phyloP scores from a whole-genome alignment of 2,329 filamentous ascomycete species.

The Orbilia brochopaga region DNA sequence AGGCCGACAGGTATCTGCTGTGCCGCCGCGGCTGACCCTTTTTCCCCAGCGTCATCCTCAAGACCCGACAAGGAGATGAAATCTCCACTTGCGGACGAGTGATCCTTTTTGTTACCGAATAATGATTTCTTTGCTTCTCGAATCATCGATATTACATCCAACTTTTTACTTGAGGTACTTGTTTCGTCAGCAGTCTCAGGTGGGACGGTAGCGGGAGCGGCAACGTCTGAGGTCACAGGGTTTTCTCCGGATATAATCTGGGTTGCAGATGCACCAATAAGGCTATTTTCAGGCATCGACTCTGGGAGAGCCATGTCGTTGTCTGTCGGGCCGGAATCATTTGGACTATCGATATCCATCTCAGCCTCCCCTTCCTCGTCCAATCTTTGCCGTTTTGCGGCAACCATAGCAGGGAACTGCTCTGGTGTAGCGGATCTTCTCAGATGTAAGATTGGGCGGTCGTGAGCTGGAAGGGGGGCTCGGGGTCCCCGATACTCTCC shows the following conservation, averaged over 20 bases:
- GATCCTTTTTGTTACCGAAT: conserved; percentile 22
- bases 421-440: conserved; percentile 38
- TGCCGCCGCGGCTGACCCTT: conserved; percentile 50
- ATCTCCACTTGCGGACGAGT: conserved; percentile 65
- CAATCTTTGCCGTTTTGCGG: conserved; percentile 45
- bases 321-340: conserved; percentile 13
- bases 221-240: neutral
- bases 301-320: conserved; percentile 11
- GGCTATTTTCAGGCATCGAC: conserved; percentile 26
- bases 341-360: conserved; percentile 39
- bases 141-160: conserved; percentile 55
- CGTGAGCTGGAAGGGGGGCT: conserved; percentile 35
- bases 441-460: conserved; percentile 38
- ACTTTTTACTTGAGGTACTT: conserved; percentile 49
- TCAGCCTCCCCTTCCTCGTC: conserved; percentile 48
- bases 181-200: conserved; percentile 10
- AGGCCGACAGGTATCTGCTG: conserved; percentile 52
- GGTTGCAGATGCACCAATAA: conserved; percentile 10
- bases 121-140: conserved; percentile 53
- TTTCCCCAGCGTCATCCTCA: conserved; percentile 63
- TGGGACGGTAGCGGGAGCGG: conserved; percentile 6
- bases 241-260: conserved; percentile 5
- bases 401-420: conserved; percentile 47
- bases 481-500: conserved; percentile 38
- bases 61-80: conserved; percentile 85